phyloP scores from a whole-genome alignment of 148 eudicot genomes.

The Amaranthus palmeri region DNA sequence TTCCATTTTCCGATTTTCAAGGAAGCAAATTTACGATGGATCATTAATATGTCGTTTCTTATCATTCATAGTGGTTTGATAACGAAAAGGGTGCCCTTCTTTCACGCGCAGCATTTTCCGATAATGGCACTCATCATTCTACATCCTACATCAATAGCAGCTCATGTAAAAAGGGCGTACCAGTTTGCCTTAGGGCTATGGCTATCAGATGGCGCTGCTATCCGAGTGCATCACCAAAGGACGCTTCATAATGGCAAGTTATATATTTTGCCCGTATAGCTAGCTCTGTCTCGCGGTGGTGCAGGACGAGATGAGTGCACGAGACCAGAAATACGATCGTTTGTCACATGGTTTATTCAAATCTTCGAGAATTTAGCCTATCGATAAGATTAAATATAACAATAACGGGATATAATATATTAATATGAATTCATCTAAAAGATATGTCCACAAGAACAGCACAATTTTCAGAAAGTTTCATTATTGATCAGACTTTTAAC shows the following conservation, averaged over 20 bases:
- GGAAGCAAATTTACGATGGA: too few relatives aligned
- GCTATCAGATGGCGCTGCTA: slow-evolving; percentile 7
- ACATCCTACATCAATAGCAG: background rate
- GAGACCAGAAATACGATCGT: too few relatives aligned
- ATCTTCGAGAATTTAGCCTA: too few relatives aligned
- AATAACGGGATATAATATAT: background rate
- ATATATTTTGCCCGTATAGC: background rate
- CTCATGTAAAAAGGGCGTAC: background rate
- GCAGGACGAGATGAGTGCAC: too few relatives aligned
- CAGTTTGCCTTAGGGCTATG: slow-evolving; percentile 8
- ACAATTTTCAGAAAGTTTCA: slow-evolving; percentile 11
- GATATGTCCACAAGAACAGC: background rate
- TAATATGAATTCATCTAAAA: background rate
- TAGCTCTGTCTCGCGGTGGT: too few relatives aligned
- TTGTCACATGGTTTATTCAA: too few relatives aligned
- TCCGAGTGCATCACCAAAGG: background rate
- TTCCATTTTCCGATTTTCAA: too few relatives aligned
- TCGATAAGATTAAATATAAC: too few relatives aligned
- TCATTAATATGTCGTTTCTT: background rate
- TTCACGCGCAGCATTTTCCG: slow-evolving; percentile 39
- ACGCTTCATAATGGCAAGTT: background rate
- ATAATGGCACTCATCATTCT: slow-evolving; percentile 20
- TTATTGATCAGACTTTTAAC: slow-evolving; percentile 13
- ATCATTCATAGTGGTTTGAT: slow-evolving; percentile 32
- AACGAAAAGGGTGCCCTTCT: slow-evolving; percentile 23